Evolutionary conservation across 208 protist species (phyloP), one percentile per base, ranked within the genome.

Genomic region (Acanthamoeba sp.): DNA sequence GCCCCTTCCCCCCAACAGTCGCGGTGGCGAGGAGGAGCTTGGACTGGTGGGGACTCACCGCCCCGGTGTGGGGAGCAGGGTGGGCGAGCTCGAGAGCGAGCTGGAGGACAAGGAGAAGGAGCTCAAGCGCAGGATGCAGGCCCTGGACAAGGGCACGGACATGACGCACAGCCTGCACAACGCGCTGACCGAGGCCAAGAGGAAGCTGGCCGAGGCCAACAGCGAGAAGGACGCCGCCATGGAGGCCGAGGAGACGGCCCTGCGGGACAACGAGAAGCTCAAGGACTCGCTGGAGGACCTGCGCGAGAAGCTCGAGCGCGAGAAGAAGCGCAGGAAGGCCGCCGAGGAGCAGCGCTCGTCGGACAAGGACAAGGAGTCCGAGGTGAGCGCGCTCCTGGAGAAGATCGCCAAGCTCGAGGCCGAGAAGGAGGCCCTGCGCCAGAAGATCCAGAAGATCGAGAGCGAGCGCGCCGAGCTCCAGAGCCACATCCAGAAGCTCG

Each of bases 121-220:
- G 82, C 40, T 64, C 14, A 89, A 89, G 57, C 40, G 76, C 48
- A 24, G 20, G 38, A 29, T 52, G 48, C 76, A 85, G 40, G 76
- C 76, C n/a, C 27, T 85, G 48, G 76, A 85, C 76, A 45, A 85
- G 48, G 76, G 76, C 20, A 55, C 76, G 7, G 76, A 52, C 76
- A 50, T 85, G 76, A 52, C 40, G 36, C 40, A 55, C 24, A 45
- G n/a, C 42, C 36, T 85, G 40, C 38, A 42, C 27, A 82, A 40
- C 71, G 38, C 12, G 42, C 71, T 82, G n/a, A 7, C 9, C 20
- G 27, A 66, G 59, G 36, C 10, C 32, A 22, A 76, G 66, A 10
- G 34, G 34, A 76, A 76, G 66, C 29, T 76, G 66, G 59, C 59
- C 59, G 59, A 66, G 59, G 59, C 59, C 59, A 66, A 34, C 59